Conservation (phyloP, 257 asterid genomes). For the Solanum lignicaule region DNA sequence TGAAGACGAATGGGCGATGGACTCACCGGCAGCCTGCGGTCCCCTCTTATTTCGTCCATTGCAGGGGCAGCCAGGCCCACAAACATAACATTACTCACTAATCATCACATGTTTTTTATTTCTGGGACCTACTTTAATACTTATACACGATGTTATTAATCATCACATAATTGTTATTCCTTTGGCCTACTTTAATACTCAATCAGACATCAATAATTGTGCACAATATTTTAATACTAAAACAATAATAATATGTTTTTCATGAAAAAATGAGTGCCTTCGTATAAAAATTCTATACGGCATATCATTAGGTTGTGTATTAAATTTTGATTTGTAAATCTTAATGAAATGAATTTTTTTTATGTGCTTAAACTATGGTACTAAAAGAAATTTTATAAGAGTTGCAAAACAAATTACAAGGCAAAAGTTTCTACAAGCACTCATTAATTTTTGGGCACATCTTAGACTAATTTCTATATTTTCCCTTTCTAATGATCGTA, state of each 20-base stretch:
- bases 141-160: not conserved
- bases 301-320: not conserved
- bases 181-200: not conserved
- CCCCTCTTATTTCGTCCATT: not conserved
- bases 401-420: not conserved
- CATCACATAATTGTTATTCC: not conserved
- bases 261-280: not conserved
- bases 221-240: not conserved
- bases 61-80: not conserved
- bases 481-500: not conserved
- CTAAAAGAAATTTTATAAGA: not conserved
- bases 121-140: not conserved
- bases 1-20: not conserved
- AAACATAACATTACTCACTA: not conserved
- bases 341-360: not conserved
- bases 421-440: not conserved
- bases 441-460: not conserved
- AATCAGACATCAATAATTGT: not conserved
- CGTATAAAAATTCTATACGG: not conserved
- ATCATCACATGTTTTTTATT: not conserved
- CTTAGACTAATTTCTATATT: not conserved
- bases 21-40: not conserved
- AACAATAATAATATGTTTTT: not conserved
- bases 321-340: not conserved
- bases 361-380: not conserved